Conservation (phyloP, 805 yeast genomes). For the Kluyveromyces siamensis region DNA sequence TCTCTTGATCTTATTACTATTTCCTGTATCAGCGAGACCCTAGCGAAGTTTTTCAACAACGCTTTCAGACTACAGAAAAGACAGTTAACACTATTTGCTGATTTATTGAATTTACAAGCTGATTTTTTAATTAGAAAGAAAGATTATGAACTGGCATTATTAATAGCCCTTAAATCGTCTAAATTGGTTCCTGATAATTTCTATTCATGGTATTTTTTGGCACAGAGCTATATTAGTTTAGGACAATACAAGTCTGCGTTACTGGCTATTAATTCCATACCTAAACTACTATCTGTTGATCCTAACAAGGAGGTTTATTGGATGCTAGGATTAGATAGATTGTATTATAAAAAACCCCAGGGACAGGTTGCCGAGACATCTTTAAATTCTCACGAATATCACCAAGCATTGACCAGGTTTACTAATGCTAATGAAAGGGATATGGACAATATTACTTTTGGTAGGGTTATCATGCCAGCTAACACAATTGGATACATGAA, state of each 20-base stretch:
- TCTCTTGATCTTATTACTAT: conserved; percentile 18
- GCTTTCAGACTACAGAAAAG: conserved; percentile 12
- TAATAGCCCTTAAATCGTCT: conserved; percentile 18
- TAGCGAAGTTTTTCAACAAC: conserved; percentile 13
- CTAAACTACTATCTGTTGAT: conserved; percentile 19
- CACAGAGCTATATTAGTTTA: conserved; percentile 19
- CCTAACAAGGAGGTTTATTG: conserved; percentile 14
- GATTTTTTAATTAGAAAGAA: conserved; percentile 17
- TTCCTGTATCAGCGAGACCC: conserved; percentile 11
- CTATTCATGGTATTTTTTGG: conserved; percentile 23
- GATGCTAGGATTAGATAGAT: not conserved
- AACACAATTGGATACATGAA: conserved; percentile 17
- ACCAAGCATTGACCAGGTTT: conserved; percentile 16
- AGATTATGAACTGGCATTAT: conserved; percentile 20
- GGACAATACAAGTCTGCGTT: conserved; percentile 19
- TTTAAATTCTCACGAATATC: conserved; percentile 18
- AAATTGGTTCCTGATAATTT: conserved; percentile 25
- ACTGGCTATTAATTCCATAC: conserved; percentile 26
- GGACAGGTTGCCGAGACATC: conserved; percentile 11
- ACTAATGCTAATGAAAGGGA: conserved; percentile 19
- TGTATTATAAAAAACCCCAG: conserved; percentile 22
- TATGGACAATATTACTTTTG: conserved; percentile 17
- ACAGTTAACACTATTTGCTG: conserved; percentile 19
- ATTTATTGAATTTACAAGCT: conserved; percentile 20
- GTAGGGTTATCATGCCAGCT: conserved; percentile 26